These are phyloP conservation scores for Fusarium metavorans DNA, from an alignment of 2,329 filamentous ascomycete genomes.

Conservation along the genomic window DNA sequence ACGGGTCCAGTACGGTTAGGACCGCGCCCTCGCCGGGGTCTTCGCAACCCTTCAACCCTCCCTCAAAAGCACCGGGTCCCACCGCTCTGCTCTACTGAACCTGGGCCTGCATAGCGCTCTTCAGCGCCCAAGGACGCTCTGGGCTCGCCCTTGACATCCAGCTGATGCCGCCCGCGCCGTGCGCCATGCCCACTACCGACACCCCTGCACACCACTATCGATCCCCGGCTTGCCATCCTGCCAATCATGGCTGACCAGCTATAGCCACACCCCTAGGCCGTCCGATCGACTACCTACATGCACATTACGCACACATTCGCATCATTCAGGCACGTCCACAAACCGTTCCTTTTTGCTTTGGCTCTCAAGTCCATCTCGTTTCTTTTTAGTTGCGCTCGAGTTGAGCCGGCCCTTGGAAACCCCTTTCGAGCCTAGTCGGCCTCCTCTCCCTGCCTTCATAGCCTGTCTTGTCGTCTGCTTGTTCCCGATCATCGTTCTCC, in stretches of 20 bases:
- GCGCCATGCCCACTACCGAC: slow-evolving; percentile 40
- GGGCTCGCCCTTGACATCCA: slow-evolving; percentile 39
- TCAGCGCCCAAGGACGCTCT: slow-evolving; percentile 32
- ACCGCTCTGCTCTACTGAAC: slow-evolving; percentile 24
- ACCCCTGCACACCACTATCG: slow-evolving; percentile 46
- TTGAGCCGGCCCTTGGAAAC: slow-evolving; percentile 6
- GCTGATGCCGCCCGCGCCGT: slow-evolving; percentile 42
- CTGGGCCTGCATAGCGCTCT: slow-evolving; percentile 24
- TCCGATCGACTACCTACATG: slow-evolving; percentile 38
- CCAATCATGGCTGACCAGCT: slow-evolving; percentile 41
- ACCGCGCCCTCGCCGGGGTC: slow-evolving; percentile 37
- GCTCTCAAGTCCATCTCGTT: slow-evolving; percentile 11
- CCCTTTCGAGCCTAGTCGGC: slow-evolving; percentile 15
- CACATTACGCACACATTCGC: slow-evolving; percentile 41
- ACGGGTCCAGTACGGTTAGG: slow-evolving; percentile 44
- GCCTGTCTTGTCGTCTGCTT: slow-evolving; percentile 25
- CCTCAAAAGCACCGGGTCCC: slow-evolving; percentile 26
- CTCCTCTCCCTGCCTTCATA: slow-evolving; percentile 16
- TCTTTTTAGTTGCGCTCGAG: slow-evolving; percentile 23
- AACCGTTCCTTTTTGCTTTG: slow-evolving; percentile 34
- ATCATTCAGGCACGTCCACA: slow-evolving; percentile 40
- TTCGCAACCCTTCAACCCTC: slow-evolving; percentile 27
- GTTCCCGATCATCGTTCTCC: slow-evolving; percentile 9
- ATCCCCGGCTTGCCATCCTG: slow-evolving; percentile 14
- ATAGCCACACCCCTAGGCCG: slow-evolving; percentile 37